Evolutionary conservation across 192 early-diverging fungal species (phyloP).

Genomic region (Chytriomyces sp.): DNA sequence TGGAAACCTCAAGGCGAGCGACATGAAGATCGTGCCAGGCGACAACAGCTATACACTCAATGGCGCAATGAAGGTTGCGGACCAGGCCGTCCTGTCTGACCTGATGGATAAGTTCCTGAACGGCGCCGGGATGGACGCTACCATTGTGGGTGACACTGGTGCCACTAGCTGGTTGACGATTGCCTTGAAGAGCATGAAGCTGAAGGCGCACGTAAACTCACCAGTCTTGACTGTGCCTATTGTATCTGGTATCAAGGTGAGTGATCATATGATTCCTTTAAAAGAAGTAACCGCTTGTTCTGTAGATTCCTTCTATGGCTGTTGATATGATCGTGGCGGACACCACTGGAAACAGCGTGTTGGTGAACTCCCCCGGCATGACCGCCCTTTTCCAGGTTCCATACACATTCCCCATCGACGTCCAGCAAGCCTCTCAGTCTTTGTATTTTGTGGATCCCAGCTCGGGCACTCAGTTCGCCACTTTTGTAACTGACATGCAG

Average conservation of each 20-base stretch:
- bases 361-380: neutral
- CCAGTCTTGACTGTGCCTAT: neutral
- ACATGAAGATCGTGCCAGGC: constrained; percentile 19
- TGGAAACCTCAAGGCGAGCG: constrained; percentile 12
- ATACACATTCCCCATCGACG: constrained; percentile 27
- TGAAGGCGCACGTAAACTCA: neutral
- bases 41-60: constrained; percentile 4
- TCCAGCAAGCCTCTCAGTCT: constrained; percentile 7
- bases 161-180: constrained; percentile 1
- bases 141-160: neutral
- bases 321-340: constrained; percentile 14
- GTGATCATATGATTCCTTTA: too few species aligned
- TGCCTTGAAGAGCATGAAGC: neutral
- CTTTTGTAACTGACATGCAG: neutral
- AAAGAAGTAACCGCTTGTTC: too few species aligned
- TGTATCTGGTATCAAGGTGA: constrained; percentile 2
- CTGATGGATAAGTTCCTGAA: constrained; percentile 10
- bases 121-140: neutral
- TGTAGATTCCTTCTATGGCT: constrained; percentile 10
- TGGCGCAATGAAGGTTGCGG: constrained; percentile 1
- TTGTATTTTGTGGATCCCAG: constrained; percentile 11
- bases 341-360: constrained; percentile 3
- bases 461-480: neutral
- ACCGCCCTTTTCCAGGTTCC: constrained; percentile 16
- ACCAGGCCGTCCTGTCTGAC: constrained; percentile 6